Conservation (phyloP, 495 filamentous ascomycete genomes). For the Penicillium diatomitis region DNA sequence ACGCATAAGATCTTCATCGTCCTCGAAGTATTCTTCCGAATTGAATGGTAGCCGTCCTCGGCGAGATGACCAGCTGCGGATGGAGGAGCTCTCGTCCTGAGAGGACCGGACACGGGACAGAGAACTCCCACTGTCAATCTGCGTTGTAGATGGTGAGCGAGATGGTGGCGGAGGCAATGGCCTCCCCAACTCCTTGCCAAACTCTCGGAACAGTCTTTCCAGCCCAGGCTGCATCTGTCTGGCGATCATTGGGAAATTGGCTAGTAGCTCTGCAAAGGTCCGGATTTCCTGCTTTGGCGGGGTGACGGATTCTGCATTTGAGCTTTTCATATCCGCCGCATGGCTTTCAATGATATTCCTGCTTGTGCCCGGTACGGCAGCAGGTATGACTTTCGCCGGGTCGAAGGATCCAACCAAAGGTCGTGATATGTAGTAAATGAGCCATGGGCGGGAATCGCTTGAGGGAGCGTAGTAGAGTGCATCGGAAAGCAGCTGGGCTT, state of each 20-base stretch:
- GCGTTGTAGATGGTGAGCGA: slow-evolving; percentile 34
- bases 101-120: slow-evolving; percentile 16
- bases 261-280: slow-evolving; percentile 82
- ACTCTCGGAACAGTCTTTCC: slow-evolving; percentile 84
- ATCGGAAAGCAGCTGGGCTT: slow-evolving; percentile 82
- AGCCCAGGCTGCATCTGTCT: slow-evolving; percentile 92
- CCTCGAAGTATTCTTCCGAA: slow-evolving; percentile 51
- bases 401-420: slow-evolving; percentile 84
- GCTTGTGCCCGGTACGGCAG: slow-evolving; percentile 41
- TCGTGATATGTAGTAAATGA: slow-evolving; percentile 92
- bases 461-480: slow-evolving; percentile 79
- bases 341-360: slow-evolving; percentile 14
- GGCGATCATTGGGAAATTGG: slow-evolving; percentile 92
- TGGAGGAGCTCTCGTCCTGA: slow-evolving; percentile 25
- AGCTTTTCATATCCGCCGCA: slow-evolving; percentile 20
- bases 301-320: slow-evolving; percentile 24
- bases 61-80: slow-evolving; percentile 29
- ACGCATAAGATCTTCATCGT: slow-evolving; percentile 82
- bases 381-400: slow-evolving; percentile 55
- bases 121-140: slow-evolving; percentile 18
- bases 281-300: slow-evolving; percentile 81
- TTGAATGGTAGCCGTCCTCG: slow-evolving; percentile 37
- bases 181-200: slow-evolving; percentile 75
- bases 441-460: slow-evolving; percentile 78
- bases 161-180: slow-evolving; percentile 73